phyloP scores from a whole-genome alignment of 179 eudicot species.

The Spinacia oleracea region DNA sequence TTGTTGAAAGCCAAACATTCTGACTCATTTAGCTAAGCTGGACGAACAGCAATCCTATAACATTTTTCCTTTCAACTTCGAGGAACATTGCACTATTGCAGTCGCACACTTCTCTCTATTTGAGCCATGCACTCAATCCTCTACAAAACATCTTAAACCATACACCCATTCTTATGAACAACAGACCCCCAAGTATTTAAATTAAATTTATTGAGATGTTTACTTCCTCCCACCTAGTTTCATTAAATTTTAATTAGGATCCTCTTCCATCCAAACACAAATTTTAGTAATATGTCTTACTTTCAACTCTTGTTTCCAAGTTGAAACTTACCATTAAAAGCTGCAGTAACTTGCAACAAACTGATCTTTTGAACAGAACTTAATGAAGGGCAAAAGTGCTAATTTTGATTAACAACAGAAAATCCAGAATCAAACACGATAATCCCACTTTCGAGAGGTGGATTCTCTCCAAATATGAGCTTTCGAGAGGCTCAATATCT shows the following conservation, averaged over 20 bases:
- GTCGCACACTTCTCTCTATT: not conserved
- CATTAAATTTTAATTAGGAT: not conserved
- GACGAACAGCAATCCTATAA: not conserved
- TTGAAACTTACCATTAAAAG: not conserved
- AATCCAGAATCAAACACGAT: no score
- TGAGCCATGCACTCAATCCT: not conserved
- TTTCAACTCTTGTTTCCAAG: not conserved
- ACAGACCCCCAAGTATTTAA: not conserved
- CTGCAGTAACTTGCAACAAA: no score
- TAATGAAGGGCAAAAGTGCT: no score
- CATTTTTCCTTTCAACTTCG: not conserved
- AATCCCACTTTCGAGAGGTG: no score
- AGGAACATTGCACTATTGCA: not conserved
- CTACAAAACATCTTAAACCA: no score
- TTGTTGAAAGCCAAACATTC: not conserved
- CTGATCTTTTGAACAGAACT: no score
- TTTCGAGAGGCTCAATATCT: no score
- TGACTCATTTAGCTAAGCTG: not conserved
- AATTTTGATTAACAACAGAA: no score
- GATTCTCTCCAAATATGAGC: no score
- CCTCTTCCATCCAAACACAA: not conserved
- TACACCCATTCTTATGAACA: not conserved
- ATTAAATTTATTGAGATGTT: not conserved
- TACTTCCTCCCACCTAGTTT: not conserved
- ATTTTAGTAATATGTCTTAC: not conserved